Evolutionary conservation across 495 filamentous ascomycete species (phyloP), one percentile per base, ranked within the genome.

Genomic region (Rusavskia elegans): DNA sequence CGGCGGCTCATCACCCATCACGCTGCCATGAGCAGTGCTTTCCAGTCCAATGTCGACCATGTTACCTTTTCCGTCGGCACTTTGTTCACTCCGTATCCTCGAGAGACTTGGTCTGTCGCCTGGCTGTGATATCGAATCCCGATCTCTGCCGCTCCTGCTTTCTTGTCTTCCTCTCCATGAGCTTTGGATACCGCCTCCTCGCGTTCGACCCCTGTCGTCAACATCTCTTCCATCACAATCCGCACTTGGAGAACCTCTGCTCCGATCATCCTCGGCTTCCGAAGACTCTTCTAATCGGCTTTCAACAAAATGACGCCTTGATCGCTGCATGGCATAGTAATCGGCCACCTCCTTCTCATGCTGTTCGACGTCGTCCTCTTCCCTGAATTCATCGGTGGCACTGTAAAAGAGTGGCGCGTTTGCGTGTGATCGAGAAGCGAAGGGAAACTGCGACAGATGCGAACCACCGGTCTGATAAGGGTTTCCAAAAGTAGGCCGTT

Each of bases 401-500:
- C 87, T 90, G 66, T 89, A 87, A 60, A 98, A 97, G n/a, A 98
- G 72, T 50, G 93, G 92, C 37, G 87, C 88, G 55, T 81, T 82
- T 25, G 71, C 67, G 17, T 79, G 68, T n/a, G 76, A 76, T 44
- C 87, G 74, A 16, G 86, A 87, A 10, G 79, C 79, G 64, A 94
- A 93, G 8, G 81, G 78, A 53, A 89, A 81, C 50, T 83, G 79
- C 1, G 83, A 82, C 39, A 84, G 70, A 36, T 86, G 78, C 2
- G 87, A 88, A 27, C 73, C 65, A 25, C 64, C 60, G 48, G 70
- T 66, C 55, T 85, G 78, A 66, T 93, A 92, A 21, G 86, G 87
- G 59, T 89, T 87, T 35, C 75, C 73, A 20, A 74, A 62, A 27
- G 62, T 63, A 16, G 54, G 59, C 50, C 74, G 68, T 53, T 75